Conservation (phyloP, 208 protist species). For the Naegleria fowleri region DNA sequence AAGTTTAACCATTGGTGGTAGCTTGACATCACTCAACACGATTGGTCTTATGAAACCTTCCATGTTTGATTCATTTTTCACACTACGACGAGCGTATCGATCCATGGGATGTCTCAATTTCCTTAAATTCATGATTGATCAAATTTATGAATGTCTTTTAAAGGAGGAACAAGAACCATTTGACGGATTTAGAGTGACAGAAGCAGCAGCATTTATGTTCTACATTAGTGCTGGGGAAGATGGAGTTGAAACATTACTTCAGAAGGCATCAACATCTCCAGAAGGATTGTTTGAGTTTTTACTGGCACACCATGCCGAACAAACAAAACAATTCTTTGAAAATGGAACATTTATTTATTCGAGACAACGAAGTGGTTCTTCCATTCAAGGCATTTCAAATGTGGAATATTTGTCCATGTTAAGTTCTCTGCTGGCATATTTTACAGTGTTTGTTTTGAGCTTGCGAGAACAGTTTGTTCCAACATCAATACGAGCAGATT, state of each 20-base stretch:
- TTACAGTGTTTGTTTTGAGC: not conserved
- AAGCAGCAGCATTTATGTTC: not conserved
- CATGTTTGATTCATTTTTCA: not conserved
- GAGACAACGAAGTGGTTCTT: not conserved
- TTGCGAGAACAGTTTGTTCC: not conserved
- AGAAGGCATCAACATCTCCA: not conserved
- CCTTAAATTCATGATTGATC: not conserved
- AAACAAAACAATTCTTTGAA: not conserved
- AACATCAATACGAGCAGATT: not conserved
- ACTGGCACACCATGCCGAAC: not conserved
- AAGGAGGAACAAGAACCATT: not conserved
- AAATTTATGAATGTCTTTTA: not conserved
- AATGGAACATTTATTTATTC: not conserved
- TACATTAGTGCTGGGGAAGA: not conserved
- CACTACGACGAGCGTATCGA: not conserved
- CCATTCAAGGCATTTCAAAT: not conserved
- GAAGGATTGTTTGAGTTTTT: not conserved
- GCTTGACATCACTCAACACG: not conserved
- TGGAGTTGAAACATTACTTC: not conserved
- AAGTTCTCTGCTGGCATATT: not conserved
- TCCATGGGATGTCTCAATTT: not conserved
- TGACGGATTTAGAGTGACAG: not conserved
- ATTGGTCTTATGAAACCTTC: not conserved
- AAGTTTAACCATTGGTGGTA: not conserved
- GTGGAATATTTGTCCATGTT: slow-evolving; percentile 1